These are phyloP conservation scores for Candida ponderosae DNA, from an alignment of 805 yeast species.

Conservation along the genomic window DNA sequence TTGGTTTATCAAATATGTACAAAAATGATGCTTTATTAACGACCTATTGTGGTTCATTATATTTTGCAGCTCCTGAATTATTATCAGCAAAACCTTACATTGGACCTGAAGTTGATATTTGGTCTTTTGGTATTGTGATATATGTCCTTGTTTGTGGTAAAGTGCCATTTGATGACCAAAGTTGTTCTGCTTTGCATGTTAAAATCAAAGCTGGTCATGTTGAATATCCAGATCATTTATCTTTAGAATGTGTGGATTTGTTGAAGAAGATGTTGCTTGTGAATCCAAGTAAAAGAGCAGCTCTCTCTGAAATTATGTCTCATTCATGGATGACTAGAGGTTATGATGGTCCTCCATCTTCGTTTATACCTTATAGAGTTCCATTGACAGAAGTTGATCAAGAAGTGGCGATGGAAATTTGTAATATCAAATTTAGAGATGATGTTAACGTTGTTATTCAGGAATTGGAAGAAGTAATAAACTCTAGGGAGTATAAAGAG, in stretches of 20 bases:
- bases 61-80: conserved; percentile 97
- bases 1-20: conserved; percentile 87
- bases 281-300: conserved; percentile 74
- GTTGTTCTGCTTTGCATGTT: conserved; percentile 85
- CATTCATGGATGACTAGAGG: conserved; percentile 97
- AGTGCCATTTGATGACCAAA: conserved; percentile 96
- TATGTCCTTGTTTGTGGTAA: conserved; percentile 95
- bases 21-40: conserved; percentile 64
- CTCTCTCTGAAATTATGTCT: conserved; percentile 64
- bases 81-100: conserved; percentile 85
- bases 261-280: conserved; percentile 88
- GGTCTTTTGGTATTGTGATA: conserved; percentile 97
- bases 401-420: conserved; percentile 65
- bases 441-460: conserved; percentile 44
- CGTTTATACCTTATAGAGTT: conserved; percentile 66
- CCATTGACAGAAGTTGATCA: conserved; percentile 73
- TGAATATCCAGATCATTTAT: conserved; percentile 79
- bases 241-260: conserved; percentile 73
- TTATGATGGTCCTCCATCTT: conserved; percentile 62
- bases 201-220: conserved; percentile 89
- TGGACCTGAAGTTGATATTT: conserved; percentile 97
- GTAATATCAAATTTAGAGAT: conserved; percentile 71
- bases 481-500: conserved; percentile 57
- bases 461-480: conserved; percentile 49
- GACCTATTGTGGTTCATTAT: conserved; percentile 94